Percentiles rank a stretch among this genome's conserved stretches.
These are phyloP conservation scores for Litchi chinensis DNA, from an alignment of 345 rosid species.

Conservation along the genomic window DNA sequence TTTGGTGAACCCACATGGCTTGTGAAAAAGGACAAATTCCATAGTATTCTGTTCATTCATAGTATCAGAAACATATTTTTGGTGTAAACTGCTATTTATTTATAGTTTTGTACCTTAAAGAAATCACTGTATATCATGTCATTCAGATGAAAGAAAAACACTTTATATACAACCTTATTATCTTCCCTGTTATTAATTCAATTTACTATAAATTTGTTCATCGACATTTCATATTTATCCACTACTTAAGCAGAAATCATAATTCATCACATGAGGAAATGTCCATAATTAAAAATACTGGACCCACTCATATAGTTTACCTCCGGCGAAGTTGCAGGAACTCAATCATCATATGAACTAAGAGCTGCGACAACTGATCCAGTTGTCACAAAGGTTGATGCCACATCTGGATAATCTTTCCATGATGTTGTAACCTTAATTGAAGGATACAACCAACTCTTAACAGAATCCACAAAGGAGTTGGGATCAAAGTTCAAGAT, in stretches of 20 bases:
- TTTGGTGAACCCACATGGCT: background rate
- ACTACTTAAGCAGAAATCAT: background rate
- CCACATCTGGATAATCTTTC: slow-evolving; percentile 80
- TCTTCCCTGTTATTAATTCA: background rate
- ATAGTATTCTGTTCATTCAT: background rate
- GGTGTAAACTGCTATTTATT: background rate
- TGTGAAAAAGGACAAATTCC: background rate
- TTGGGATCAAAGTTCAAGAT: slow-evolving; percentile 70
- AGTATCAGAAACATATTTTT: background rate
- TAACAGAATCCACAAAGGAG: slow-evolving; percentile 59
- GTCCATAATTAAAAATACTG: background rate
- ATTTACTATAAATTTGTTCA: background rate
- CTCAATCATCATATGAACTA: slow-evolving; percentile 62
- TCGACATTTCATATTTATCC: background rate
- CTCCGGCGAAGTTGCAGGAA: slow-evolving; percentile 24
- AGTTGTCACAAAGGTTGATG: slow-evolving; percentile 69
- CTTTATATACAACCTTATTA: background rate
- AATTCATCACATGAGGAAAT: too few relatives aligned
- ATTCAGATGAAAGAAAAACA: background rate
- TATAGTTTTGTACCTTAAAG: background rate
- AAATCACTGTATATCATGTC: background rate
- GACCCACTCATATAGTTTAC: slow-evolving; percentile 20
- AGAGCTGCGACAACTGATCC: slow-evolving; percentile 86
- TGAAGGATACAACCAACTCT: slow-evolving; percentile 81
- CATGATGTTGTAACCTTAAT: slow-evolving; percentile 69